A percentile compares a stretch with the other conserved stretches of the same genome.
These are phyloP conservation scores for Quercus robur DNA, from an alignment of 306 rosid genomes.

Conservation along the genomic window DNA sequence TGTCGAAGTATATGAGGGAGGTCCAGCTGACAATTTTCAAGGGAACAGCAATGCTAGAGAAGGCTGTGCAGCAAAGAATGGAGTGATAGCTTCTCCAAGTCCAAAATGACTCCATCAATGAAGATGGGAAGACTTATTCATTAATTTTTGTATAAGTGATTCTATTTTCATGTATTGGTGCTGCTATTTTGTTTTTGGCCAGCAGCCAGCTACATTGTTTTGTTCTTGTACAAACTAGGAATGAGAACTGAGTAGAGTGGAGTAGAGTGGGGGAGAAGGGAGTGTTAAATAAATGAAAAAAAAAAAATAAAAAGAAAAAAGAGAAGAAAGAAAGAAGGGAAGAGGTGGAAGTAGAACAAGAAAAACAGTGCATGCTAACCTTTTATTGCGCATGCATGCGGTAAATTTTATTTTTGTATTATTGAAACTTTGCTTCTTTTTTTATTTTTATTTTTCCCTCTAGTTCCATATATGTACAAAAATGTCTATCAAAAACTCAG, in stretches of 20 bases:
- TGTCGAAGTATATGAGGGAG: constrained; percentile 71
- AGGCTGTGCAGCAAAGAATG: constrained; percentile 47
- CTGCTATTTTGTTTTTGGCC: constrained; percentile 5
- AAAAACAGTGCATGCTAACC: constrained; percentile 63
- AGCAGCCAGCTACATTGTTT: constrained; percentile 34
- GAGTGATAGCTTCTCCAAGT: constrained; percentile 28
- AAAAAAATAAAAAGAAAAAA: constrained; percentile 1
- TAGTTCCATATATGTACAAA: constrained; percentile 1
- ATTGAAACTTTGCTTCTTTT: not conserved
- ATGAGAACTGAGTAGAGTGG: constrained; percentile 24
- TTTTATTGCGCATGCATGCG: constrained; percentile 55
- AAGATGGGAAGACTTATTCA: constrained; percentile 16
- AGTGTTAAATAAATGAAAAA: not conserved
- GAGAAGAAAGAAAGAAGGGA: constrained; percentile 20
- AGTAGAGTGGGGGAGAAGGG: not conserved
- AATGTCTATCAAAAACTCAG: not conserved
- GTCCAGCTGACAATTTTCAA: constrained; percentile 93
- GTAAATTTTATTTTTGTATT: constrained; percentile 6
- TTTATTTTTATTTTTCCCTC: not conserved
- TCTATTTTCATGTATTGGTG: constrained; percentile 18
- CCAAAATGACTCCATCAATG: not conserved
- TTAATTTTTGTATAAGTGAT: constrained; percentile 33
- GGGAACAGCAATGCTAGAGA: constrained; percentile 93
- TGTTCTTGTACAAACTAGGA: constrained; percentile 35
- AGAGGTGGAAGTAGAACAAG: constrained; percentile 21